phyloP scores from a whole-genome alignment of 306 rosid genomes.

The Cucumis melo region DNA sequence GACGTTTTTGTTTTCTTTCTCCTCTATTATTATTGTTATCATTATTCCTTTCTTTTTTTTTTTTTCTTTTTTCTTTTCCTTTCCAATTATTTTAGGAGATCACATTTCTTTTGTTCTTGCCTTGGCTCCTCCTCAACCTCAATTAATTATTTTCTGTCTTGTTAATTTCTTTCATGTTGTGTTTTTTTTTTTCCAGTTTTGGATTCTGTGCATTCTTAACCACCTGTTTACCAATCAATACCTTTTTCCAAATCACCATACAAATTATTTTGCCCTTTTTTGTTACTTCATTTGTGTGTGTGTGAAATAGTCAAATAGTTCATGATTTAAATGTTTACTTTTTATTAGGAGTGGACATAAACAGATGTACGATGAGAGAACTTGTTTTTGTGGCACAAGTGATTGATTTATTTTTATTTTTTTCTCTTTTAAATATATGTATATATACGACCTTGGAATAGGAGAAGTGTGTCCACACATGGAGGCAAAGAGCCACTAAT shows the following conservation, averaged over 20 bases:
- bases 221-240: too few relatives aligned
- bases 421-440: too few relatives aligned
- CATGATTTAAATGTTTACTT: background rate
- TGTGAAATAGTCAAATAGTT: background rate
- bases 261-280: too few relatives aligned
- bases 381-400: too few relatives aligned
- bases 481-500: background rate
- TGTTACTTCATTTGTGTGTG: too few relatives aligned
- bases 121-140: too few relatives aligned
- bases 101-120: background rate
- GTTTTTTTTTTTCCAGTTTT: too few relatives aligned
- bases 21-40: background rate
- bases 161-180: too few relatives aligned
- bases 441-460: background rate
- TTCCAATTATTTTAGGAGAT: background rate
- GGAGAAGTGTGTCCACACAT: background rate
- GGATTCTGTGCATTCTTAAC: too few relatives aligned
- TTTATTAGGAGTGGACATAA: background rate
- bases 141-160: too few relatives aligned
- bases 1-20: background rate
- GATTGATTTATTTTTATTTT: too few relatives aligned
- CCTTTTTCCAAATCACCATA: too few relatives aligned
- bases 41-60: background rate
- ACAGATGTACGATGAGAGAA: background rate
- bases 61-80: background rate